Percentiles rank a stretch among this genome's conserved stretches.
Evolutionary conservation across 78 protist species (phyloP).

Genomic region (Dictyostelium brefeldianum): DNA sequence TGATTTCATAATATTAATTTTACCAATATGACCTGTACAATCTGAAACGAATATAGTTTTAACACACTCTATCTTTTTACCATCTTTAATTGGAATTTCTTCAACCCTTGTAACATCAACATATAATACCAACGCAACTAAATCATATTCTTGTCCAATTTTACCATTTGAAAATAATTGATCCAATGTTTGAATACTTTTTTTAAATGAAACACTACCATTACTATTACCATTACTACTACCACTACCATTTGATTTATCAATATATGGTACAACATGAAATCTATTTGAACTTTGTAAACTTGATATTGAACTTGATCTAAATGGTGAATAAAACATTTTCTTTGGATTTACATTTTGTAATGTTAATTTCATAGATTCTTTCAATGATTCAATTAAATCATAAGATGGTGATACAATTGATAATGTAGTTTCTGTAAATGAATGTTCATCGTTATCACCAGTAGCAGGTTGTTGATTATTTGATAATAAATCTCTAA

Average conservation of each 20-base stretch:
- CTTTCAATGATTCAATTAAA: conserved; percentile 8
- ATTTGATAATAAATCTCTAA: conserved; percentile 8
- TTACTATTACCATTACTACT: too few species aligned
- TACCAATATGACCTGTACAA: conserved; percentile 28
- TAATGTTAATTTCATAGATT: conserved; percentile 17
- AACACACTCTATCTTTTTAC: conserved; percentile 6
- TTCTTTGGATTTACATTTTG: conserved; percentile 22
- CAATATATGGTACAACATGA: background rate
- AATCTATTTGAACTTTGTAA: background rate
- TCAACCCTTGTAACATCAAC: background rate
- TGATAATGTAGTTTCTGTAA: background rate
- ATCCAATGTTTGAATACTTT: background rate
- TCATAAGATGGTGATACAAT: conserved; percentile 10
- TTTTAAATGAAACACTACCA: background rate
- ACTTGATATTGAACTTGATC: background rate
- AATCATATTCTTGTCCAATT: conserved; percentile 4
- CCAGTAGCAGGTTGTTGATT: background rate
- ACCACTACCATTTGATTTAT: background rate
- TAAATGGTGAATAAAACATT: background rate
- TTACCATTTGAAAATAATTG: background rate
- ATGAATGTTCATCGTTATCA: background rate
- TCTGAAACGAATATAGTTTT: background rate
- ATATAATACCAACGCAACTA: background rate
- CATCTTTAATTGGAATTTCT: background rate
- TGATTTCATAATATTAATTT: background rate